A percentile compares a stretch with the other conserved stretches of the same genome.
These are phyloP conservation scores for Cairneyella variabilis DNA, from an alignment of 495 filamentous ascomycete species.

Conservation along the genomic window DNA sequence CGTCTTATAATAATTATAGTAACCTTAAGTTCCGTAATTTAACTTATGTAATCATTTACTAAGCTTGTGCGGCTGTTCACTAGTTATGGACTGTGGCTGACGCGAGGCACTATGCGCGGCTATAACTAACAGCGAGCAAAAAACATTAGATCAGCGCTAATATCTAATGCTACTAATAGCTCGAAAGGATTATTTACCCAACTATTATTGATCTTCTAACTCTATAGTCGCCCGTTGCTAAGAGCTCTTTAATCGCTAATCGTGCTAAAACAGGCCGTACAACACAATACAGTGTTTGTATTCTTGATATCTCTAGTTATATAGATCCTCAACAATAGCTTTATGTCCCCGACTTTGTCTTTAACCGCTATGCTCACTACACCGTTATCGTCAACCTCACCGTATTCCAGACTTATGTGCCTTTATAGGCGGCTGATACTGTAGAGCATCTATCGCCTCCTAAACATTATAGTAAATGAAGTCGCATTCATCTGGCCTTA, in stretches of 20 bases:
- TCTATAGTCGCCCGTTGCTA: neutral
- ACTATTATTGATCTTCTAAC: slow-evolving; percentile 7
- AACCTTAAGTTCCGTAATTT: neutral
- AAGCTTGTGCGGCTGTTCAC: slow-evolving; percentile 1
- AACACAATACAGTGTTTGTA: neutral
- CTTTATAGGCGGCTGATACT: neutral
- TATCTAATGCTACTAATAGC: slow-evolving; percentile 8
- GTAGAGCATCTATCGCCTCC: neutral
- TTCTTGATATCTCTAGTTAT: neutral
- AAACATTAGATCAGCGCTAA: slow-evolving; percentile 10
- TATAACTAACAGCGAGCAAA: neutral
- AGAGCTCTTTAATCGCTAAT: neutral
- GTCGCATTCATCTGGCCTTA: neutral
- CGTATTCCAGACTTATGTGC: neutral
- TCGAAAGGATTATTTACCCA: slow-evolving; percentile 11
- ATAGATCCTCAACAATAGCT: neutral
- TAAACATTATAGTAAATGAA: neutral
- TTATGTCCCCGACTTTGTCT: neutral
- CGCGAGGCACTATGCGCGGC: neutral
- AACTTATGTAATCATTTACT: neutral
- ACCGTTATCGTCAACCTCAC: neutral
- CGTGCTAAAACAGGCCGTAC: neutral
- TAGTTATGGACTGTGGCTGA: neutral
- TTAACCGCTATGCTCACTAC: neutral
- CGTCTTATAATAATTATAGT: slow-evolving; percentile 4